These are phyloP conservation scores for Rhizopus delemar DNA, from an alignment of 371 early-diverging fungal genomes.

Conservation along the genomic window DNA sequence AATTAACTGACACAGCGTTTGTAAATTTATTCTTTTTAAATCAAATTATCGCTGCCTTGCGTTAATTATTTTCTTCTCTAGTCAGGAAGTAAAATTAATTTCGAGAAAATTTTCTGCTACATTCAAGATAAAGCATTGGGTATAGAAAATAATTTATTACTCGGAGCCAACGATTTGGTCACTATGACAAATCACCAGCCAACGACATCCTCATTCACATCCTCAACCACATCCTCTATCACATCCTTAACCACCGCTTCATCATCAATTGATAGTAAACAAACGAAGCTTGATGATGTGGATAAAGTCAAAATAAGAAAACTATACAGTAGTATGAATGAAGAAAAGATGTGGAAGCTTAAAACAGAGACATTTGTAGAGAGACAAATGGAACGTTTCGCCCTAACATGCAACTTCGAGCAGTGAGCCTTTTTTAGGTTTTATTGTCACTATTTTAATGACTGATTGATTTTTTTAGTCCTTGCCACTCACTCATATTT, in stretches of 20 bases:
- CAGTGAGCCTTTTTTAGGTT: conserved; percentile 13
- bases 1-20: conserved; percentile 2
- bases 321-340: conserved; percentile 4
- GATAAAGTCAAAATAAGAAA: conserved; percentile 8
- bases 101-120: conserved; percentile 13
- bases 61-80: conserved; percentile 7
- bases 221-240: background rate
- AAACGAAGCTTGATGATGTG: conserved; percentile 5
- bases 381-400: conserved; percentile 2
- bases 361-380: conserved; percentile 7
- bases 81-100: conserved; percentile 14
- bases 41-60: background rate
- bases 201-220: background rate
- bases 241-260: conserved; percentile 3
- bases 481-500: conserved; percentile 6
- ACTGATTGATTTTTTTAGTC: conserved; percentile 7
- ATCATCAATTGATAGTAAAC: conserved; percentile 5
- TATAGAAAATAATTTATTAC: conserved; percentile 5
- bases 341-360: conserved; percentile 10
- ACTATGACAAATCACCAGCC: conserved; percentile 4
- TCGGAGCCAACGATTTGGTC: conserved; percentile 4
- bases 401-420: conserved; percentile 4
- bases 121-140: conserved; percentile 16
- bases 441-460: conserved; percentile 1
- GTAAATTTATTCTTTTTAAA: conserved; percentile 5